These are phyloP conservation scores for Bauhinia variegata DNA, from an alignment of 306 rosid species.

Conservation along the genomic window DNA sequence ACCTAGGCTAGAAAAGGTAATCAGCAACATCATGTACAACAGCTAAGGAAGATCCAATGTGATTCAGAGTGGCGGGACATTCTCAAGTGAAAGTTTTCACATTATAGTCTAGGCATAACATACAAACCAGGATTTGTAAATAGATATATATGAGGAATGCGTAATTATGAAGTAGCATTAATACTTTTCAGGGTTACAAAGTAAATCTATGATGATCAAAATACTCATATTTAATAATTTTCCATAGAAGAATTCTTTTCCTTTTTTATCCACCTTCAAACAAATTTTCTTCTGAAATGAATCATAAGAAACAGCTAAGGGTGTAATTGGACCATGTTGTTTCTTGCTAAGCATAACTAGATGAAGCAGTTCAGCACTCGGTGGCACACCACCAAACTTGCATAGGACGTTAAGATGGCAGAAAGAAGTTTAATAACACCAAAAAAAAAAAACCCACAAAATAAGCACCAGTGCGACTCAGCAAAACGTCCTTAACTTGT, in stretches of 20 bases:
- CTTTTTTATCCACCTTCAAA: background rate
- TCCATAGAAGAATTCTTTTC: too few relatives aligned
- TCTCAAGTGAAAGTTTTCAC: background rate
- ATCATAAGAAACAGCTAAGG: constrained; percentile 7
- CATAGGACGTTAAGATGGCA: constrained; percentile 15
- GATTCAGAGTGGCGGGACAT: background rate
- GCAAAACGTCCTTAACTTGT: constrained; percentile 27
- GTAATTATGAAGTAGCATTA: background rate
- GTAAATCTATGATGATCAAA: too few relatives aligned
- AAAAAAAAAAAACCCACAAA: constrained; percentile 2
- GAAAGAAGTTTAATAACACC: background rate
- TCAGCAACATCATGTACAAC: constrained; percentile 7
- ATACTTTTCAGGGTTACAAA: too few relatives aligned
- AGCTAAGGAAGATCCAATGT: constrained; percentile 16
- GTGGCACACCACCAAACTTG: too few relatives aligned
- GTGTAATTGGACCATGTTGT: background rate
- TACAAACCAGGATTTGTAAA: background rate
- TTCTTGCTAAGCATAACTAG: constrained; percentile 3
- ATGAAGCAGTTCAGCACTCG: constrained; percentile 15
- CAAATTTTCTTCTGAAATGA: constrained; percentile 10
- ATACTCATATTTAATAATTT: too few relatives aligned
- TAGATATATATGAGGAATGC: too few relatives aligned
- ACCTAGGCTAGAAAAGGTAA: constrained; percentile 8
- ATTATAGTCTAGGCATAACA: background rate
- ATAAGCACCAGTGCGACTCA: background rate